A percentile compares a stretch with the other conserved stretches of the same genome.
These are phyloP conservation scores for Sanghuangporus baumii DNA, from an alignment of 1,284 basidiomycete species.

Conservation along the genomic window DNA sequence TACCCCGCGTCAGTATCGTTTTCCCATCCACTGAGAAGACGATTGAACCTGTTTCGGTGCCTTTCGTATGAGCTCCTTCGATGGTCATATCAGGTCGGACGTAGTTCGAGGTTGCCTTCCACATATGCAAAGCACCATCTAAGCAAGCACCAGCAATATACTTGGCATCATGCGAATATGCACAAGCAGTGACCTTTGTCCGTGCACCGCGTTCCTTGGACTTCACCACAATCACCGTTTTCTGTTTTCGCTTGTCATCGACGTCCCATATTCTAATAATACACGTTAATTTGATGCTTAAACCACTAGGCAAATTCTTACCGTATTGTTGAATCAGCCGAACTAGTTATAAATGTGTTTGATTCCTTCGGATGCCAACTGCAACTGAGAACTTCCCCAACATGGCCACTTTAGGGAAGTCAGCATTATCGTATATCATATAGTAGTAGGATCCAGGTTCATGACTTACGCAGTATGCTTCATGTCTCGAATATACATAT, in stretches of 20 bases:
- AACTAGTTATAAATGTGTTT: slow-evolving; percentile 84
- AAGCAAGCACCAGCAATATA: slow-evolving; percentile 82
- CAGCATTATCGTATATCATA: background rate
- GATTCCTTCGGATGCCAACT: slow-evolving; percentile 87
- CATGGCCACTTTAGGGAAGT: slow-evolving; percentile 73
- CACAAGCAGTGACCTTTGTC: slow-evolving; percentile 86
- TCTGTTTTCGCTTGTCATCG: slow-evolving; percentile 84
- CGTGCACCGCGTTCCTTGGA: slow-evolving; percentile 94
- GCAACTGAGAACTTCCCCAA: slow-evolving; percentile 86
- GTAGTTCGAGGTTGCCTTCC: slow-evolving; percentile 90
- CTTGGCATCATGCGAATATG: slow-evolving; percentile 82
- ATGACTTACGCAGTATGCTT: slow-evolving; percentile 81
- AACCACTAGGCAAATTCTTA: slow-evolving; percentile 28
- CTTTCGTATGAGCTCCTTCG: slow-evolving; percentile 82
- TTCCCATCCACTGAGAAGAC: slow-evolving; percentile 81
- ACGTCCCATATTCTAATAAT: slow-evolving; percentile 84
- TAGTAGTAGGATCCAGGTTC: background rate
- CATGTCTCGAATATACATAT: slow-evolving; percentile 98
- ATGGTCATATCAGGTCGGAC: slow-evolving; percentile 82
- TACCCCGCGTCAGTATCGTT: slow-evolving; percentile 81
- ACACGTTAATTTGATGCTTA: background rate
- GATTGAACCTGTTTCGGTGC: slow-evolving; percentile 79
- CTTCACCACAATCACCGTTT: slow-evolving; percentile 91
- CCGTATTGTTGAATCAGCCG: slow-evolving; percentile 94
- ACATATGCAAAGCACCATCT: slow-evolving; percentile 90